Conservation (phyloP, 331 rosid species). For the Cydonia oblonga region DNA sequence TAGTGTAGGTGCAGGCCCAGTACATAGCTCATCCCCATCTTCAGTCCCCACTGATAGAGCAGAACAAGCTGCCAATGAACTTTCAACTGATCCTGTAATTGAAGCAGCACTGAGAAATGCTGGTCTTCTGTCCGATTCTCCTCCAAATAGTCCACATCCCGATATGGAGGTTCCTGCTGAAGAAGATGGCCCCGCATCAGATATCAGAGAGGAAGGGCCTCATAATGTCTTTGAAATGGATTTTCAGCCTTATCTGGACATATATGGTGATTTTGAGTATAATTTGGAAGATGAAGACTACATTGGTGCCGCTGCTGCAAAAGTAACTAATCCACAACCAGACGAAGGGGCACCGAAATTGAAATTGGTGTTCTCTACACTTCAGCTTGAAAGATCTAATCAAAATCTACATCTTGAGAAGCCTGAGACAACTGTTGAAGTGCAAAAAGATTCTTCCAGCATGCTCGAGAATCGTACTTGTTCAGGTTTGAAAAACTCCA, state of each 20-base stretch:
- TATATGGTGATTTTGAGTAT: constrained; percentile 94
- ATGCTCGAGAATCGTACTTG: constrained; percentile 18
- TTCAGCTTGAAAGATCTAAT: constrained; percentile 33
- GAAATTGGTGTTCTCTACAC: constrained; percentile 79
- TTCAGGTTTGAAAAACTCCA: constrained; percentile 8
- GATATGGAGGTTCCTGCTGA: constrained; percentile 25
- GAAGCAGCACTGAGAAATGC: constrained; percentile 80
- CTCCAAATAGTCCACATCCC: constrained; percentile 60
- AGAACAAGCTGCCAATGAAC: constrained; percentile 29
- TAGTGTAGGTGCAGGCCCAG: constrained; percentile 11
- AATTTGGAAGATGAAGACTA: constrained; percentile 85
- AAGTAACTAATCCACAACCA: constrained; percentile 34
- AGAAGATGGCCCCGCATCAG: constrained; percentile 18
- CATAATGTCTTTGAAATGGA: constrained; percentile 64
- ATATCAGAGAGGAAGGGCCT: constrained; percentile 30
- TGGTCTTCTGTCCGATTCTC: constrained; percentile 85
- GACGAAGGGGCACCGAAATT: constrained; percentile 58
- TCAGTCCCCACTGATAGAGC: constrained; percentile 26
- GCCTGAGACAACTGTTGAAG: constrained; percentile 27
- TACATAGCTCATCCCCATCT: constrained; percentile 17
- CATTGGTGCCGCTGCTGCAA: constrained; percentile 49
- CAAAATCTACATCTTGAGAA: constrained; percentile 23
- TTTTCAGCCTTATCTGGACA: constrained; percentile 66
- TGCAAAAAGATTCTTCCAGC: constrained; percentile 31
- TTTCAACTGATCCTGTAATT: constrained; percentile 39